Conservation (phyloP, 2,329 filamentous ascomycete species). For the Fusarium ambrosium region DNA sequence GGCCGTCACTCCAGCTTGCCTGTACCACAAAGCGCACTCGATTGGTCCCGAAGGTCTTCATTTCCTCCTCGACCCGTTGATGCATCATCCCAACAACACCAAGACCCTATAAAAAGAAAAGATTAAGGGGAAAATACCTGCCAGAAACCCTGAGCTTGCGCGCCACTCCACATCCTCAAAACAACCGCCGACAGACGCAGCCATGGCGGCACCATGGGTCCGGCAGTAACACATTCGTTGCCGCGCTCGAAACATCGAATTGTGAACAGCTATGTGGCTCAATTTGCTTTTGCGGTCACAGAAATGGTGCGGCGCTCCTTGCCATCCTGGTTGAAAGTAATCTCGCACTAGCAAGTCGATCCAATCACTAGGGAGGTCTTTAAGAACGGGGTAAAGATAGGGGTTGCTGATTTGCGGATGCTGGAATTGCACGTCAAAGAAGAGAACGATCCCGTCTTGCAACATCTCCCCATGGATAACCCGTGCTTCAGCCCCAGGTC, state of each 20-base stretch:
- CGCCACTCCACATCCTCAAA: not conserved
- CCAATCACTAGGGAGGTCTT: conserved; percentile 13
- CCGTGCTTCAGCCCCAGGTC: not conserved
- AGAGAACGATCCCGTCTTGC: conserved; percentile 3
- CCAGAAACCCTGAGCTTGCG: not conserved
- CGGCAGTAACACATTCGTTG: not conserved
- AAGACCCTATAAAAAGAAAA: not conserved
- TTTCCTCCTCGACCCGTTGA: not conserved
- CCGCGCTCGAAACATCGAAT: not conserved
- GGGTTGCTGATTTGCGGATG: conserved; percentile 17
- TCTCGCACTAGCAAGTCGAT: conserved; percentile 8
- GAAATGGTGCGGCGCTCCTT: conserved; percentile 25
- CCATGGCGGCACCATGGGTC: not conserved
- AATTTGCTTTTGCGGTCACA: conserved; percentile 21
- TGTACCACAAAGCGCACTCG: not conserved
- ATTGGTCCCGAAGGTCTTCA: not conserved
- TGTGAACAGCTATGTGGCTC: not conserved
- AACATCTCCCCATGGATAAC: not conserved
- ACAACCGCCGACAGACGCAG: not conserved
- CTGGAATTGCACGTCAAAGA: not conserved
- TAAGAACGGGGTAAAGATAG: conserved; percentile 12
- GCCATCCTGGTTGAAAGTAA: conserved; percentile 24
- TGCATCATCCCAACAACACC: not conserved
- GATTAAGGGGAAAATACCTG: not conserved
- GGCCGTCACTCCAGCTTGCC: not conserved